Evolutionary conservation across 1,139 yeast genomes (phyloP).

Genomic region (Saccharomyces hybrid): DNA sequence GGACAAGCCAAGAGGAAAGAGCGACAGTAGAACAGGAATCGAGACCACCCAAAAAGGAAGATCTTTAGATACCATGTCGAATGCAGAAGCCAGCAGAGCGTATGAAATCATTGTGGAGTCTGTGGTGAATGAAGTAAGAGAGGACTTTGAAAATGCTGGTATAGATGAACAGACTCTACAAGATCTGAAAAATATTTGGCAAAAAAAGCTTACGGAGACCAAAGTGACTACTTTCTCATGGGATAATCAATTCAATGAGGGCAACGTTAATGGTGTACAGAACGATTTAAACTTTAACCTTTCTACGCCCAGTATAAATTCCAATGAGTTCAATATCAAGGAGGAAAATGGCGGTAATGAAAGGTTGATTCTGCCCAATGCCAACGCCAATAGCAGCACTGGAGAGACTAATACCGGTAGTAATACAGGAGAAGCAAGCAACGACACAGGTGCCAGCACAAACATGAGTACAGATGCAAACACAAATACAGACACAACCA

Average conservation of each 20-base stretch:
- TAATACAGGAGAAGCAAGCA: constrained; percentile 2
- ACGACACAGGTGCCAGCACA: background rate
- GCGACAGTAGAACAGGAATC: background rate
- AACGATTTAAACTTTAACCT: background rate
- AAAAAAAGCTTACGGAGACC: constrained; percentile 62
- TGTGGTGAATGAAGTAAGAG: constrained; percentile 83
- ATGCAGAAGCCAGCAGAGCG: constrained; percentile 40
- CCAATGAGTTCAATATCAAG: background rate
- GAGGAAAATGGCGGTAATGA: background rate
- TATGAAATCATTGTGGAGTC: constrained; percentile 82
- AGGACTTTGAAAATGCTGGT: constrained; percentile 92
- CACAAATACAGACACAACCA: background rate
- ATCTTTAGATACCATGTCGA: constrained; percentile 19
- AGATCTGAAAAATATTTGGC: constrained; percentile 75
- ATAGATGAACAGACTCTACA: constrained; percentile 87
- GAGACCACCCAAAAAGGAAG: background rate
- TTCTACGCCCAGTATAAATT: background rate
- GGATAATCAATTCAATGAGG: constrained; percentile 38
- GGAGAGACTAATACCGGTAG: background rate
- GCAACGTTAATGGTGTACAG: background rate
- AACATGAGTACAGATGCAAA: background rate
- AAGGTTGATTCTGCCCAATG: background rate
- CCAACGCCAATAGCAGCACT: background rate
- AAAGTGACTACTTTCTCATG: constrained; percentile 73
- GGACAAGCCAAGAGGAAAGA: background rate